Percentiles rank a stretch among this genome's conserved stretches.
Conservation (phyloP, 805 yeast species). For the Candida manassasensis region DNA sequence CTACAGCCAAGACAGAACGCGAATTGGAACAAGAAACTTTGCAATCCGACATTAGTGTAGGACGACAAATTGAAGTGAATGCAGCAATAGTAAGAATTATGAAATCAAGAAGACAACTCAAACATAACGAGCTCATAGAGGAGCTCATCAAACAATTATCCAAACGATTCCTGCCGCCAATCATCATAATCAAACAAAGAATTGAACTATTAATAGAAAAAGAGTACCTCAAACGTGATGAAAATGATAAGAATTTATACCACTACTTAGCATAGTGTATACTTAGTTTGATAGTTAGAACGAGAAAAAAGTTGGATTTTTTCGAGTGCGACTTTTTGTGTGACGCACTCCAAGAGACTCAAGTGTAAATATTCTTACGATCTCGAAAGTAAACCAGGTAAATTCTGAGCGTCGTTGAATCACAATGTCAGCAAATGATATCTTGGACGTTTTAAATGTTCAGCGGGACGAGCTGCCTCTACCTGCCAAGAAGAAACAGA, state of each 20-base stretch:
- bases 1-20: slow-evolving; percentile 38
- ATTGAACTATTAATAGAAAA: slow-evolving; percentile 72
- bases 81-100: slow-evolving; percentile 87
- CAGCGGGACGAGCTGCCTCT: slow-evolving; percentile 42
- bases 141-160: slow-evolving; percentile 59
- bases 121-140: slow-evolving; percentile 62
- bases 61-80: slow-evolving; percentile 65
- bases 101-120: slow-evolving; percentile 64
- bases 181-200: slow-evolving; percentile 62
- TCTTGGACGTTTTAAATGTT: slow-evolving; percentile 72
- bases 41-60: slow-evolving; percentile 51
- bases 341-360: no score
- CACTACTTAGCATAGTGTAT: slow-evolving; percentile 62
- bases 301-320: no score
- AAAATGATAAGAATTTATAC: slow-evolving; percentile 53
- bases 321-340: no score
- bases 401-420: no score
- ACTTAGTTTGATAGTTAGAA: no score
- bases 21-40: slow-evolving; percentile 53
- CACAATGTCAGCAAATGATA: slow-evolving; percentile 49
- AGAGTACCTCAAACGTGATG: slow-evolving; percentile 75
- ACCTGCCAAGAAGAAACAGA: slow-evolving; percentile 40
- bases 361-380: no score
- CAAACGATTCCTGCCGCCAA: slow-evolving; percentile 65
- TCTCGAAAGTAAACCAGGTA: no score